Base-by-base conservation (phyloP, 495 filamentous ascomycete genomes). In the Thermochaetoides thermophila region DNA sequence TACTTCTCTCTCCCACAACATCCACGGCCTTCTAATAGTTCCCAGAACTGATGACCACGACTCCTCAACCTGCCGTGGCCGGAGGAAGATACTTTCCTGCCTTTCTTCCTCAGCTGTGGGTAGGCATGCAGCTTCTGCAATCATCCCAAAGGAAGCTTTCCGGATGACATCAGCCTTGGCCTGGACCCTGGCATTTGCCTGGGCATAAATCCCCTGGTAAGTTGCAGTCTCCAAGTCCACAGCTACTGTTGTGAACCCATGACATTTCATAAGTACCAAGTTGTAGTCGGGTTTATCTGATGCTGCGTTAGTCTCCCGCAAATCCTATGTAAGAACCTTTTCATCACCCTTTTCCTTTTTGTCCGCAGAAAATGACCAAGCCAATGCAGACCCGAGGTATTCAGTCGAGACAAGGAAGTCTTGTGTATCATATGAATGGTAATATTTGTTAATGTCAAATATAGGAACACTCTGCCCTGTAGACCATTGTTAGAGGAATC, bases 191-290 rank as follows among this genome's bases (percentile, higher is more conserved):
- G 64, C 64, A 27, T 68, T 69, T 40, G 49, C 44, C 28, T 55
- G 48, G 2, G 64, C 62, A 42, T 68, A 69, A 3, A 69, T 48
- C 4, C 63, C 56, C 13, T 52, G 46, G 31, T 47, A 54, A 3
- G 69, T 59, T 3, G 45, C 57, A 29, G 50, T 33, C 36, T 63
- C 49, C 19, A 71, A 54, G 19, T 22, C 52, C 0, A 40, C 38
- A 0, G 50, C 64, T 2, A 58, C 38, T 1, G 50, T 45, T 0
- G 60, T 63, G 38, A 68, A 67, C 5, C 65, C 68, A 29, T 71
- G 68, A 7, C 57, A 56, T 3, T 49, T 43, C 64, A 68, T 67
- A 8, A 71, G 43, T 2, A 64, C 55, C 3, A 69, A 56, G 1
- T 42, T 32, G 40, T 60, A 49, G 7, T 41, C 35, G 1, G 35